Evolutionary conservation across 192 early-diverging fungal genomes (phyloP).

Genomic region (Linnemannia hyalina): DNA sequence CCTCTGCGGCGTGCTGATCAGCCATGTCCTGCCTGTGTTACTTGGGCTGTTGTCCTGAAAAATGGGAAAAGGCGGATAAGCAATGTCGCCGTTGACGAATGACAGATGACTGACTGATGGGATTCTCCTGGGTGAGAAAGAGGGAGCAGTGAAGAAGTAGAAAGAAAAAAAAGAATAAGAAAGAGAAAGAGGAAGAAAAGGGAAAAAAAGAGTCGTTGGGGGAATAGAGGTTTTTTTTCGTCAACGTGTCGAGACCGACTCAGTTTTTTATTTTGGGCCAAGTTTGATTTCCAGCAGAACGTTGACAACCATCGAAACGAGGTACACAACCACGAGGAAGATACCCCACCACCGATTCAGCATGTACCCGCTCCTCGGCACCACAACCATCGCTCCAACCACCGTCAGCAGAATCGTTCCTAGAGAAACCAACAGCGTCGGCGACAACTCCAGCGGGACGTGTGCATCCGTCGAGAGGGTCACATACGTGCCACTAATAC

Average conservation of each 20-base stretch:
- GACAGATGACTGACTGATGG: not conserved
- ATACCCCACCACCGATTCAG: conserved; percentile 73
- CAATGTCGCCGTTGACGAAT: not conserved
- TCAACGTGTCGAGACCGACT: not conserved
- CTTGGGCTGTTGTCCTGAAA: not conserved
- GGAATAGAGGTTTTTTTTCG: not conserved
- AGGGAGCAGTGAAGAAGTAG: not conserved
- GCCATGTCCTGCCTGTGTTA: not conserved
- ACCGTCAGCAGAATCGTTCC: conserved; percentile 71
- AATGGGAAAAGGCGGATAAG: not conserved
- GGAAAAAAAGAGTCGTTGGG: not conserved
- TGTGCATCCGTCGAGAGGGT: conserved; percentile 62
- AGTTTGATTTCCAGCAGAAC: conserved; percentile 64
- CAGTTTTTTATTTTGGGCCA: not conserved
- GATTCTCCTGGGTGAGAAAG: not conserved
- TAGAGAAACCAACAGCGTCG: conserved; percentile 78
- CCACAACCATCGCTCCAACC: conserved; percentile 66
- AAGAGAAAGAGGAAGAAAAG: not conserved
- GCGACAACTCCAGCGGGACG: conserved; percentile 71
- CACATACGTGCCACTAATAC: conserved; percentile 76
- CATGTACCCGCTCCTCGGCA: conserved; percentile 72
- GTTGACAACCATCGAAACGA: conserved; percentile 74
- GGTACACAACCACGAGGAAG: conserved; percentile 68
- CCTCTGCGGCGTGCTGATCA: not conserved
- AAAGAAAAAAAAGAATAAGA: not conserved